phyloP scores from a whole-genome alignment of 192 early-diverging fungal genomes.

The Entomortierella parvispora region DNA sequence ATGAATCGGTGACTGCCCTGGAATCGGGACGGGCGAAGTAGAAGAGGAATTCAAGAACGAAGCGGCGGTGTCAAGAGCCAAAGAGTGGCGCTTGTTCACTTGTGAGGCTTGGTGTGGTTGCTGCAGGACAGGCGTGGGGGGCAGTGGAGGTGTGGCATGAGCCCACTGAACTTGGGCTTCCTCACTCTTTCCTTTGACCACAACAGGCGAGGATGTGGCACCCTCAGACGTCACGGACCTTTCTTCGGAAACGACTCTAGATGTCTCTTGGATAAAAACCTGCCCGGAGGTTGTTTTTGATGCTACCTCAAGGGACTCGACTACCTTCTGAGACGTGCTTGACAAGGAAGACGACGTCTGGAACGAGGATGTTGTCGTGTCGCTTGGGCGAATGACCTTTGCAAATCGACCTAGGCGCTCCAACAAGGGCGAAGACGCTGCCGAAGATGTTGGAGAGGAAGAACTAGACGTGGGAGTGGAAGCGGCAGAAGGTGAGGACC shows the following conservation, averaged over 20 bases:
- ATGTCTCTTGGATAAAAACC: neutral
- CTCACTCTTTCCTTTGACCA: no score
- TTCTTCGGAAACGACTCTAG: no score
- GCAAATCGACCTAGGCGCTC: conserved; percentile 28
- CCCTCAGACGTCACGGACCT: neutral
- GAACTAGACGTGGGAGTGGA: neutral
- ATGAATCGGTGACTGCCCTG: neutral
- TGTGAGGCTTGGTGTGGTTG: neutral
- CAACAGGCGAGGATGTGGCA: neutral
- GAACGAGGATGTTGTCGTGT: conserved; percentile 24
- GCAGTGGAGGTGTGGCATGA: neutral
- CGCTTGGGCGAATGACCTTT: conserved; percentile 30
- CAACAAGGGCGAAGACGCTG: conserved; percentile 8
- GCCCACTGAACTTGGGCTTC: neutral
- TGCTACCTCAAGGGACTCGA: conserved; percentile 1
- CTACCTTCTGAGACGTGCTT: neutral
- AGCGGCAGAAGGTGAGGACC: conserved; percentile 6
- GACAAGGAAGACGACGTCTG: conserved; percentile 14
- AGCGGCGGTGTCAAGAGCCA: conserved; percentile 9
- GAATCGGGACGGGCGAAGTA: conserved; percentile 7
- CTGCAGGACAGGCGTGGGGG: neutral
- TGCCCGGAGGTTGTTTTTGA: neutral
- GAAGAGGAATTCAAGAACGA: neutral
- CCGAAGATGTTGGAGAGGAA: neutral
- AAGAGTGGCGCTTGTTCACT: conserved; percentile 3